Conservation (phyloP, 2,329 filamentous ascomycete species). For the Paracoccidioides brasiliensis region DNA sequence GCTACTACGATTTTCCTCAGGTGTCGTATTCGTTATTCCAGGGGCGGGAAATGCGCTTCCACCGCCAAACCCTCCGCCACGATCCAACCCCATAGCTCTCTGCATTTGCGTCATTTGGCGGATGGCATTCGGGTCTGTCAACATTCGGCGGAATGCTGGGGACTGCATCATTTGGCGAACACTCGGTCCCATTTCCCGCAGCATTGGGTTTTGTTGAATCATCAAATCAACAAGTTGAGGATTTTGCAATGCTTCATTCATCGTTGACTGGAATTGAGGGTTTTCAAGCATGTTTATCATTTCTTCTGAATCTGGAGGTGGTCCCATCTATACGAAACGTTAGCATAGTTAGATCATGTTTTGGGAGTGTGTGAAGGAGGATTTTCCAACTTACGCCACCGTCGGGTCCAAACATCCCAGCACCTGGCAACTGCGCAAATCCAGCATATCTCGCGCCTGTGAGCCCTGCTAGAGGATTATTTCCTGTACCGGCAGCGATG, state of each 20-base stretch:
- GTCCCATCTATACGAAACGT: slow-evolving; percentile 58
- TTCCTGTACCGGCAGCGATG: slow-evolving; percentile 45
- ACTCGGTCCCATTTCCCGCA: slow-evolving; percentile 55
- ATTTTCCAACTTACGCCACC: slow-evolving; percentile 58
- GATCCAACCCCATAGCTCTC: slow-evolving; percentile 41
- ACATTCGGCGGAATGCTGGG: slow-evolving; percentile 78
- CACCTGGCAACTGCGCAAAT: slow-evolving; percentile 74
- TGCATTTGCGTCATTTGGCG: slow-evolving; percentile 74
- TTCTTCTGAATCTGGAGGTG: slow-evolving; percentile 66
- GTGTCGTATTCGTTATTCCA: slow-evolving; percentile 78
- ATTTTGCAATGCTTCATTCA: slow-evolving; percentile 93
- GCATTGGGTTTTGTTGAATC: slow-evolving; percentile 79
- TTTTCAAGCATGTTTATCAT: slow-evolving; percentile 78
- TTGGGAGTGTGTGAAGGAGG: background rate
- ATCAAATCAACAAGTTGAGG: slow-evolving; percentile 91
- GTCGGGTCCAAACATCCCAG: slow-evolving; percentile 83
- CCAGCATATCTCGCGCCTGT: slow-evolving; percentile 92
- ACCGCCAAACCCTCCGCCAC: slow-evolving; percentile 41
- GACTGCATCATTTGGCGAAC: slow-evolving; percentile 78
- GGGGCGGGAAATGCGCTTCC: slow-evolving; percentile 65
- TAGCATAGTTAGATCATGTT: slow-evolving; percentile 2
- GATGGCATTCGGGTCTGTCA: slow-evolving; percentile 79
- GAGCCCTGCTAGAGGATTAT: slow-evolving; percentile 78
- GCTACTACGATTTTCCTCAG: slow-evolving; percentile 32
- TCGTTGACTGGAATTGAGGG: slow-evolving; percentile 69